A percentile compares a stretch with the other conserved stretches of the same genome.
Conservation (phyloP, 139 green algal genomes). For the Tetratostichococcus sp. region DNA sequence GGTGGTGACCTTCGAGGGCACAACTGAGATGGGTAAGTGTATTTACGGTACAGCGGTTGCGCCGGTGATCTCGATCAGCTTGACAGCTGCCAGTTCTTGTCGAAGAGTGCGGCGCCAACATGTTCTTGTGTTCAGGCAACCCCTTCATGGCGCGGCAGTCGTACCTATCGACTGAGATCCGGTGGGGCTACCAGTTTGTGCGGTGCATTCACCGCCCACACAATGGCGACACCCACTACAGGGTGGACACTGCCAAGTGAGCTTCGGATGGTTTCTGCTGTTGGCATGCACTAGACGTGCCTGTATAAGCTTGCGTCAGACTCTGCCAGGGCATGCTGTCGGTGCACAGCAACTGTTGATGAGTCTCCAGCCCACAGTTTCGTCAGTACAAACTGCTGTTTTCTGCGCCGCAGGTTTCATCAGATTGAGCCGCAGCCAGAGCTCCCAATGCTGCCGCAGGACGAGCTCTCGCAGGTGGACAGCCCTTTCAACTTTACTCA, state of each 20-base stretch:
- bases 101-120: no score
- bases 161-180: conserved; percentile 68
- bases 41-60: background rate
- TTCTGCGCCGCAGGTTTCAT: conserved; percentile 56
- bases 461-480: conserved; percentile 25
- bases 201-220: conserved; percentile 49
- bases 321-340: no score
- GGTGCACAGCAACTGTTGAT: conserved; percentile 1
- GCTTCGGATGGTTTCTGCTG: background rate
- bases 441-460: conserved; percentile 36
- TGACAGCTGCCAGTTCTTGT: no score
- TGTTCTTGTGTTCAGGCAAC: conserved; percentile 38
- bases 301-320: no score
- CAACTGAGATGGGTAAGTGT: conserved; percentile 35
- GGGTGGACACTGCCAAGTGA: conserved; percentile 17
- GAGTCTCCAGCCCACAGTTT: background rate
- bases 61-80: background rate
- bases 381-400: no score
- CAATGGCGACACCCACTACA: conserved; percentile 7
- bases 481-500: no score
- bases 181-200: conserved; percentile 65
- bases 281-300: no score
- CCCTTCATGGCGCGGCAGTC: conserved; percentile 68
- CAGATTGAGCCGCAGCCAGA: conserved; percentile 59
- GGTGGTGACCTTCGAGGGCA: conserved; percentile 71